phyloP scores from a whole-genome alignment of 768 basidiomycete species.

The Roridomyces roridus region DNA sequence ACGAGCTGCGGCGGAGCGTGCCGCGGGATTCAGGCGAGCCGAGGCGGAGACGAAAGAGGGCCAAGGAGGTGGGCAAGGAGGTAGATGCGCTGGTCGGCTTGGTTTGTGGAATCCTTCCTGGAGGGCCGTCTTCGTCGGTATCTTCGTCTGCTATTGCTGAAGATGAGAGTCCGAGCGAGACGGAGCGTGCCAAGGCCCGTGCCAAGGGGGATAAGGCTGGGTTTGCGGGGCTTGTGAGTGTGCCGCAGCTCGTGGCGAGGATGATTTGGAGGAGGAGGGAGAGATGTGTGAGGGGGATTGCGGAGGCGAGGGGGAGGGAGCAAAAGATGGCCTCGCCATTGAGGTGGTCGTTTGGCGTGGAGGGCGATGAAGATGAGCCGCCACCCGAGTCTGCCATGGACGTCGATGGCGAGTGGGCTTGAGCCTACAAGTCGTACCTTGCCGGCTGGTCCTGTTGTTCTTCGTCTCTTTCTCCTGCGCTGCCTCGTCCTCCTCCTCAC shows the following conservation, averaged over 20 bases:
- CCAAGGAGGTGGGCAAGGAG: conserved; percentile 22
- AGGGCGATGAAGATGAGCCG: conserved; percentile 8
- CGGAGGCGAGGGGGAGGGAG: neutral
- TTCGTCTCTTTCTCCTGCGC: too few species aligned
- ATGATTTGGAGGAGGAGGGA: conserved; percentile 24
- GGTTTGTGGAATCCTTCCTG: conserved; percentile 10
- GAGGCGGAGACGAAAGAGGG: conserved; percentile 20
- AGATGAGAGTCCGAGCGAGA: neutral
- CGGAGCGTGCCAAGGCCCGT: neutral
- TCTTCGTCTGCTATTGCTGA: neutral
- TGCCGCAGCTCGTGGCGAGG: conserved; percentile 21
- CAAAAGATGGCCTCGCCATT: neutral
- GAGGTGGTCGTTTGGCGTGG: neutral
- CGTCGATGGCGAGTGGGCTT: neutral
- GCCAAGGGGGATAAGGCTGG: conserved; percentile 15
- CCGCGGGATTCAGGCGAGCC: conserved; percentile 20
- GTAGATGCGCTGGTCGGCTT: conserved; percentile 23
- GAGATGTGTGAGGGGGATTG: conserved; percentile 18
- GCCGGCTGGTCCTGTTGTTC: too few species aligned
- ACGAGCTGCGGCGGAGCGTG: conserved; percentile 17
- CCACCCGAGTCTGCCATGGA: conserved; percentile 3
- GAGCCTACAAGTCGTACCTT: too few species aligned
- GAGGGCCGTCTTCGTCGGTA: neutral
- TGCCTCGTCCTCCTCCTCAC: neutral
- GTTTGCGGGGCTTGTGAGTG: conserved; percentile 14